These are phyloP conservation scores for Ricinus communis DNA, from an alignment of 345 rosid species.

Conservation along the genomic window DNA sequence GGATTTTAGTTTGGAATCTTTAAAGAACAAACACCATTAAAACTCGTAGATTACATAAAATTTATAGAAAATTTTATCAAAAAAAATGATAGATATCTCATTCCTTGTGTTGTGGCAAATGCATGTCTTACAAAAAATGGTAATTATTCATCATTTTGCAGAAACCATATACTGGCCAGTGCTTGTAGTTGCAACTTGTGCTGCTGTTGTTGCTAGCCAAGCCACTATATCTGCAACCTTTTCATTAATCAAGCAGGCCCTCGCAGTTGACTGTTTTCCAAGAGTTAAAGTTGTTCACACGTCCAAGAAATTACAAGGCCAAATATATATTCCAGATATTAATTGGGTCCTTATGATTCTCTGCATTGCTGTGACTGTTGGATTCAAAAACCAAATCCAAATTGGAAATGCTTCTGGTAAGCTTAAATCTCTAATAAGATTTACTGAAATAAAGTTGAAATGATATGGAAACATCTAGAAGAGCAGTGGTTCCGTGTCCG, in stretches of 20 bases:
- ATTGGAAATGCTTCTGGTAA: conserved; percentile 38
- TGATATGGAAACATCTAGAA: too few species aligned
- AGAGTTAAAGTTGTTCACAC: conserved; percentile 37
- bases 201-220: conserved; percentile 37
- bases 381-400: conserved; percentile 33
- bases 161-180: conserved; percentile 33
- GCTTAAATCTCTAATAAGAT: too few species aligned
- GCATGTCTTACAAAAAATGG: too few species aligned
- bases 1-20: too few species aligned
- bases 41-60: too few species aligned
- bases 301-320: conserved; percentile 27
- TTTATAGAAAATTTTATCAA: too few species aligned
- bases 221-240: conserved; percentile 35
- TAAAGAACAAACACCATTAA: too few species aligned
- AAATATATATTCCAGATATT: conserved; percentile 33
- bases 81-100: not conserved
- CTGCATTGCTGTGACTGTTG: conserved; percentile 33
- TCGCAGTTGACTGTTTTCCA: conserved; percentile 30
- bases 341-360: conserved; percentile 40
- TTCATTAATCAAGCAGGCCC: conserved; percentile 32
- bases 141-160: too few species aligned
- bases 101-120: too few species aligned
- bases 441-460: too few species aligned
- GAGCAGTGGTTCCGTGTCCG: too few species aligned
- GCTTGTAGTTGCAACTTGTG: conserved; percentile 31